A percentile compares a stretch with the other conserved stretches of the same genome.
Conservation (phyloP, 2,329 filamentous ascomycete genomes). For the Aspergillus puulaauensis region DNA sequence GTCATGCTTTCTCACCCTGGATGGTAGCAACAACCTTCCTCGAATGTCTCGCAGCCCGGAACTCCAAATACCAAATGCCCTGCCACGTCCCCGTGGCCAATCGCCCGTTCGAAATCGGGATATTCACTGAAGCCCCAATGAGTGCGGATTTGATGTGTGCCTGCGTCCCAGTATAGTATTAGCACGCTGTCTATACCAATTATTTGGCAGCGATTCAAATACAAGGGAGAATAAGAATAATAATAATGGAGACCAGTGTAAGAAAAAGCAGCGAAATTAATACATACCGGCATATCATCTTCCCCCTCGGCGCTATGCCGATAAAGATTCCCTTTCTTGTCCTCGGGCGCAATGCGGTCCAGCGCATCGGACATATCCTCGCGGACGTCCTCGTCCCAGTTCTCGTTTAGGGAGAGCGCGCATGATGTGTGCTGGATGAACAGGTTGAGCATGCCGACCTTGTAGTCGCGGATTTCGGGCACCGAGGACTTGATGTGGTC, state of each 20-base stretch:
- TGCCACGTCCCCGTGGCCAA: slow-evolving; percentile 65
- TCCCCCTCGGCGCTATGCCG: slow-evolving; percentile 80
- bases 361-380: slow-evolving; percentile 91
- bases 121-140: slow-evolving; percentile 82
- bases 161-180: slow-evolving; percentile 37
- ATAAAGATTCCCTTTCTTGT: slow-evolving; percentile 74
- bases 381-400: slow-evolving; percentile 81
- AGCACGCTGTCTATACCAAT: background rate
- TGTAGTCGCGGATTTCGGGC: slow-evolving; percentile 80
- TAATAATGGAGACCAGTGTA: background rate
- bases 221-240: no score
- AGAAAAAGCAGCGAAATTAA: background rate
- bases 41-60: slow-evolving; percentile 71
- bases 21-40: slow-evolving; percentile 89
- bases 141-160: slow-evolving; percentile 92
- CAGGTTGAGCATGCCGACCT: slow-evolving; percentile 80
- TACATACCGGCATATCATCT: slow-evolving; percentile 89
- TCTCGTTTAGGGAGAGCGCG: slow-evolving; percentile 90
- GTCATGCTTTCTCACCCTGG: slow-evolving; percentile 70
- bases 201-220: no score
- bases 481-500: slow-evolving; percentile 68
- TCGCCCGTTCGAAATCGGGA: slow-evolving; percentile 85
- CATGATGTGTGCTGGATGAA: slow-evolving; percentile 96
- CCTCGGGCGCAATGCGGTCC: slow-evolving; percentile 84
- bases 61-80: slow-evolving; percentile 93